Percentiles rank a stretch among this genome's conserved stretches.
Conservation (phyloP, 1,139 yeast genomes). For the Candida tetrigidarum region DNA sequence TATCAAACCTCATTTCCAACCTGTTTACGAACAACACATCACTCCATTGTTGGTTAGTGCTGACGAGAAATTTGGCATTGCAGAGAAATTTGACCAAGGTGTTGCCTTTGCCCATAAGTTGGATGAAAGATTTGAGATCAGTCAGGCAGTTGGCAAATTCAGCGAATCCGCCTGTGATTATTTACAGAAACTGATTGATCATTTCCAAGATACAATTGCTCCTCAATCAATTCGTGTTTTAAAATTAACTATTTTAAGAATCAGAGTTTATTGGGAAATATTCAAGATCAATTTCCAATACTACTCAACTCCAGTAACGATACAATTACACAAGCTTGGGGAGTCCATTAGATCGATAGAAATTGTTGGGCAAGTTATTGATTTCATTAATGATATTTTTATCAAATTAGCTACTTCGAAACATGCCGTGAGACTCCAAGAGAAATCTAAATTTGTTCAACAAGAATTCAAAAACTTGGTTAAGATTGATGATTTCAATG, state of each 20-base stretch:
- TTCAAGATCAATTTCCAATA: constrained; percentile 3
- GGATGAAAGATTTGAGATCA: constrained; percentile 10
- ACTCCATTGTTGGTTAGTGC: constrained; percentile 12
- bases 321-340: background rate
- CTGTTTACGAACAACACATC: constrained; percentile 15
- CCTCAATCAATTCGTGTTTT: constrained; percentile 3
- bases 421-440: constrained; percentile 19
- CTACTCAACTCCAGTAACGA: constrained; percentile 7
- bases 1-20: constrained; percentile 17
- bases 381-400: constrained; percentile 9
- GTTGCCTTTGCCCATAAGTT: constrained; percentile 2
- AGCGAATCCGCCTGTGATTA: constrained; percentile 8
- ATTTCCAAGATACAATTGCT: constrained; percentile 9
- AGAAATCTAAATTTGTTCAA: constrained; percentile 28
- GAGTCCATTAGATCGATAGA: constrained; percentile 7
- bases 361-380: constrained; percentile 5
- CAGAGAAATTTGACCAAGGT: constrained; percentile 7
- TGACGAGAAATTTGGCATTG: constrained; percentile 12
- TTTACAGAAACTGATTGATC: constrained; percentile 9
- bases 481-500: constrained; percentile 23
- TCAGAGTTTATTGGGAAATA: constrained; percentile 1
- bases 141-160: background rate
- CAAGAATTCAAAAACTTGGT: constrained; percentile 34
- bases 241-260: constrained; percentile 5
- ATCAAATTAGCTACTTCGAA: constrained; percentile 13